phyloP scores from a whole-genome alignment of 768 basidiomycete genomes.

The Hirschioporus abietinus region DNA sequence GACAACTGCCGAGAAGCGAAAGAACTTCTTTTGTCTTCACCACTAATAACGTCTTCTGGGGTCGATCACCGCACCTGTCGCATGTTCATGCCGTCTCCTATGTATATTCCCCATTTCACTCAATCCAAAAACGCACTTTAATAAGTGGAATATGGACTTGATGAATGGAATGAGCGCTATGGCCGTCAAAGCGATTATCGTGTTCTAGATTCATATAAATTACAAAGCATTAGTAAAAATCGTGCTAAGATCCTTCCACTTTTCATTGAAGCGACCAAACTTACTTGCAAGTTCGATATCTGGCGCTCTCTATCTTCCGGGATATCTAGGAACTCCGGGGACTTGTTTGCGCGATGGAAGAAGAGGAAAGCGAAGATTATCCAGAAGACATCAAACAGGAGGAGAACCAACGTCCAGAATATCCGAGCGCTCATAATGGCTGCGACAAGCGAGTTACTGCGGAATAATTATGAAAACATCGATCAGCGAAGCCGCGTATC shows the following conservation, averaged over 20 bases:
- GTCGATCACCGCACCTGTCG: background rate
- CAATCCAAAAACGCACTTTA: background rate
- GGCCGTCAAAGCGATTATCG: background rate
- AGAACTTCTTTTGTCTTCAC: background rate
- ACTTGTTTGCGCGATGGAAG: background rate
- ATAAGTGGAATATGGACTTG: background rate
- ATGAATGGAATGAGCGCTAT: background rate
- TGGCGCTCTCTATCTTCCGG: background rate
- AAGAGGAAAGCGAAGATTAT: background rate
- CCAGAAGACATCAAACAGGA: background rate
- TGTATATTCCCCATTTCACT: background rate
- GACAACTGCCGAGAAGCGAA: no score
- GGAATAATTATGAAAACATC: background rate
- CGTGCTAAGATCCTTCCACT: no score
- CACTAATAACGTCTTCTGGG: background rate
- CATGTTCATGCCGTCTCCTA: background rate
- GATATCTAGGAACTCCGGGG: background rate
- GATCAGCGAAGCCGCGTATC: background rate
- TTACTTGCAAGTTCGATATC: background rate
- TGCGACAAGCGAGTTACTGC: background rate
- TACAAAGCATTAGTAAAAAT: background rate
- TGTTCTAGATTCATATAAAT: background rate
- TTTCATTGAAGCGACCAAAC: background rate
- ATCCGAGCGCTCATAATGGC: background rate
- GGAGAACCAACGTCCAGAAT: background rate